Conservation (phyloP, 1,284 basidiomycete genomes). For the Volvariella surrecta region DNA sequence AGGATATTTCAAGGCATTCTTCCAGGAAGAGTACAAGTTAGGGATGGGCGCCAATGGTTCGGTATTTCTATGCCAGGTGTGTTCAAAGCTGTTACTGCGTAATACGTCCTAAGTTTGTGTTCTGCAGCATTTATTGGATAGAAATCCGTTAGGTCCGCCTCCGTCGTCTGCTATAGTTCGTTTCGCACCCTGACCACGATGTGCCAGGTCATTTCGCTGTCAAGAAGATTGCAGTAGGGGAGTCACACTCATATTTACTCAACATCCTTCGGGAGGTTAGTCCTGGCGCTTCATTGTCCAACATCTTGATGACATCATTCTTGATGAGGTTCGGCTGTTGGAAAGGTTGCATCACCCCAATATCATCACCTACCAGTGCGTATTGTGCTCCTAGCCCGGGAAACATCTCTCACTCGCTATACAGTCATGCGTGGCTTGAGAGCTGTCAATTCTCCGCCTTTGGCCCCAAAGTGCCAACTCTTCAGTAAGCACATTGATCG, state of each 20-base stretch:
- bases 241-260: constrained; percentile 77
- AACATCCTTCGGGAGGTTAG: constrained; percentile 73
- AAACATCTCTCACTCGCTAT: background rate
- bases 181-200: background rate
- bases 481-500: constrained; percentile 47
- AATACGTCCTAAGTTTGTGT: background rate
- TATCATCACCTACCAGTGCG: constrained; percentile 83
- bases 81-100: constrained; percentile 12
- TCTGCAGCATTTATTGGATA: constrained; percentile 71
- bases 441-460: constrained; percentile 76
- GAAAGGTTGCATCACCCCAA: constrained; percentile 87
- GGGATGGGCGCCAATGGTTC: constrained; percentile 92
- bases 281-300: constrained; percentile 1
- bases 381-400: background rate
- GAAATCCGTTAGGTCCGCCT: constrained; percentile 58
- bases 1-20: constrained; percentile 82
- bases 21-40: constrained; percentile 77
- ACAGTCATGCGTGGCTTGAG: constrained; percentile 86
- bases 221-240: constrained; percentile 92
- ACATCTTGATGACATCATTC: background rate
- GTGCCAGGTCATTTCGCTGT: constrained; percentile 74
- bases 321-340: constrained; percentile 63
- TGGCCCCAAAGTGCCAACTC: constrained; percentile 74
- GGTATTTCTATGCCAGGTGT: constrained; percentile 79
- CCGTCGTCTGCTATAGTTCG: no score